Evolutionary conservation across 306 rosid genomes (phyloP).

Genomic region (Comarum palustre): DNA sequence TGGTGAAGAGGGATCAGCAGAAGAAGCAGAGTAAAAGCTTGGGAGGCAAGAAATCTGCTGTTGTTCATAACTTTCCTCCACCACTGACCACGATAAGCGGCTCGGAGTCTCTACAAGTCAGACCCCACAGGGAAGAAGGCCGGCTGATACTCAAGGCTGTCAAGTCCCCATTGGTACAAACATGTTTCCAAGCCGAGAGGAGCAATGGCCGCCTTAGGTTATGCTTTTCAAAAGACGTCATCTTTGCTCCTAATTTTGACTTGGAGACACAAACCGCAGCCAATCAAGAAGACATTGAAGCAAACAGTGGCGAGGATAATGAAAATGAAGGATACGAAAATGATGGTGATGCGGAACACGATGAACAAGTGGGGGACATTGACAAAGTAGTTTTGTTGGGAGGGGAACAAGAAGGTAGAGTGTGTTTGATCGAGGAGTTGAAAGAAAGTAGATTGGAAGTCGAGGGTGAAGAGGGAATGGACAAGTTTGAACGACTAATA

Average conservation of each 20-base stretch:
- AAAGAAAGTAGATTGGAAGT: conserved; percentile 11
- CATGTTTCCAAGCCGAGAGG: conserved; percentile 61
- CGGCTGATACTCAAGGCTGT: conserved; percentile 63
- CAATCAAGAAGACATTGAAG: not conserved
- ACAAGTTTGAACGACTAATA: conserved; percentile 34
- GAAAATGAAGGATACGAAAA: conserved; percentile 35
- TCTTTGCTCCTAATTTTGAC: conserved; percentile 32
- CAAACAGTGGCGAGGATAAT: conserved; percentile 17
- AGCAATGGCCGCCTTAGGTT: conserved; percentile 87
- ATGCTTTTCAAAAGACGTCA: conserved; percentile 31
- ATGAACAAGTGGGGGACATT: conserved; percentile 5
- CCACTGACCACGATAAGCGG: conserved; percentile 95
- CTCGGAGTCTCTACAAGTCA: conserved; percentile 45
- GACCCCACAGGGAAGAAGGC: conserved; percentile 77
- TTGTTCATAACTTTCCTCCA: conserved; percentile 57
- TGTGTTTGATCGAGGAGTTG: conserved; percentile 16
- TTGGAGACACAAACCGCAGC: not conserved
- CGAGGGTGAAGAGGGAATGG: conserved; percentile 43
- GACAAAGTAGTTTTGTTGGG: conserved; percentile 12
- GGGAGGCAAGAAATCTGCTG: conserved; percentile 38
- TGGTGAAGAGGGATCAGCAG: not conserved
- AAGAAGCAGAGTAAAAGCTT: conserved; percentile 4
- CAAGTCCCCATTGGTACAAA: conserved; percentile 39
- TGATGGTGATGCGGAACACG: conserved; percentile 19
- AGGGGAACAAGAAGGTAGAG: conserved; percentile 1